Conservation (phyloP, 2,329 filamentous ascomycete species). For the Capronia coronata region DNA sequence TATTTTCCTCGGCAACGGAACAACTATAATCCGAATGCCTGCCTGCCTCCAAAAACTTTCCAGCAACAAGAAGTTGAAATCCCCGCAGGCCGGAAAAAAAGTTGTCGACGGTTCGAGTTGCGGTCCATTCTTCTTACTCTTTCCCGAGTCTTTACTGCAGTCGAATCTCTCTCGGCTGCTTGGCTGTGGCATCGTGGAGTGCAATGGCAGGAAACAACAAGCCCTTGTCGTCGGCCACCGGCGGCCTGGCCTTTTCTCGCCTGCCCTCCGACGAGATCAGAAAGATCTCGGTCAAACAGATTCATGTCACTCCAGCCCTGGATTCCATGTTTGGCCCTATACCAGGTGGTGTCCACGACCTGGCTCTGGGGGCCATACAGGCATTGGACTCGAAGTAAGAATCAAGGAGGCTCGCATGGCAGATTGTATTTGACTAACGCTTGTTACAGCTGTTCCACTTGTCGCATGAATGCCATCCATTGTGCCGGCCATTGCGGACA, state of each 20-base stretch:
- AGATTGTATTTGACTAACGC: too few species aligned
- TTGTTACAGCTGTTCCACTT: constrained; percentile 74
- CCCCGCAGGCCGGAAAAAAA: neutral
- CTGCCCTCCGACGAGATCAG: constrained; percentile 76
- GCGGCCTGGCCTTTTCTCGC: constrained; percentile 83
- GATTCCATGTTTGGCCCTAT: constrained; percentile 85
- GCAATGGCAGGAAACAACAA: constrained; percentile 51
- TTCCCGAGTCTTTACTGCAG: neutral
- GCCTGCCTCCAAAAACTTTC: constrained; percentile 2
- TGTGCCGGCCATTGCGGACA: constrained; percentile 94
- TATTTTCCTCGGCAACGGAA: neutral
- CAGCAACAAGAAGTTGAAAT: too few species aligned
- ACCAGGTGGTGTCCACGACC: constrained; percentile 85
- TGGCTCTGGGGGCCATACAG: constrained; percentile 81
- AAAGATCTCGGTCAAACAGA: constrained; percentile 83
- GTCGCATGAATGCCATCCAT: constrained; percentile 69
- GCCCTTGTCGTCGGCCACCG: constrained; percentile 74
- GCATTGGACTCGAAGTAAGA: constrained; percentile 27
- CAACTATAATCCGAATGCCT: neutral
- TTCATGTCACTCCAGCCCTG: constrained; percentile 90
- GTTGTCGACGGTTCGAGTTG: neutral
- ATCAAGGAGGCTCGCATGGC: too few species aligned
- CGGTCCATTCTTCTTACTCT: neutral
- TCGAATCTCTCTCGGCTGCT: neutral
- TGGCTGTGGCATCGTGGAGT: constrained; percentile 15